These are phyloP conservation scores for Carex cristatella DNA, from an alignment of 176 grass and related monocot species.

Conservation along the genomic window DNA sequence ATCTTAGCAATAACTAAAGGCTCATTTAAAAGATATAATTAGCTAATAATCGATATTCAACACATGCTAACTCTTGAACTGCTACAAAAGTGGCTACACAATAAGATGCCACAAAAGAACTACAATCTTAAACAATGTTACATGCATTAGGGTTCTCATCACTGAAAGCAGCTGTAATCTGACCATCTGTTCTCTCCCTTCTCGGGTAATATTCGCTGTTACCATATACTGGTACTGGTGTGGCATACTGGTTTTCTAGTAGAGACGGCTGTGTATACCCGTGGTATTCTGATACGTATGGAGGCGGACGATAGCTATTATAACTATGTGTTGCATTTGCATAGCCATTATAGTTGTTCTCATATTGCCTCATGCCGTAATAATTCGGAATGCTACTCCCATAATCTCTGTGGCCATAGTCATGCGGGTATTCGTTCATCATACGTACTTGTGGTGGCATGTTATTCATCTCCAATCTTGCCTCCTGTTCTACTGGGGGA, in stretches of 20 bases:
- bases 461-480: not conserved
- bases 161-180: not conserved
- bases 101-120: not conserved
- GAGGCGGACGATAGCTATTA: conserved; percentile 26
- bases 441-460: conserved; percentile 29
- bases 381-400: conserved; percentile 21
- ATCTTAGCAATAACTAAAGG: not conserved
- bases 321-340: conserved; percentile 33
- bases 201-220: conserved; percentile 23
- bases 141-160: conserved; percentile 11
- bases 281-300: conserved; percentile 31
- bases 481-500: conserved; percentile 25
- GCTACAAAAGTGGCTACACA: not conserved
- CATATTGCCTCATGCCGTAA: conserved; percentile 17
- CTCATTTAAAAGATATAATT: not conserved
- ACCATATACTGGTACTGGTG: not conserved
- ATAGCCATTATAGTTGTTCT: conserved; percentile 38
- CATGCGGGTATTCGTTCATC: conserved; percentile 40
- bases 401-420: conserved; percentile 23
- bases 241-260: conserved; percentile 24
- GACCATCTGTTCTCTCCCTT: conserved; percentile 43
- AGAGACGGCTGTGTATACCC: conserved; percentile 15
- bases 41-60: not conserved
- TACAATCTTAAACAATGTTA: not conserved
- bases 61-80: conserved; percentile 1